phyloP scores from a whole-genome alignment of 768 basidiomycete species.

The Peribolospora kevripleyi region DNA sequence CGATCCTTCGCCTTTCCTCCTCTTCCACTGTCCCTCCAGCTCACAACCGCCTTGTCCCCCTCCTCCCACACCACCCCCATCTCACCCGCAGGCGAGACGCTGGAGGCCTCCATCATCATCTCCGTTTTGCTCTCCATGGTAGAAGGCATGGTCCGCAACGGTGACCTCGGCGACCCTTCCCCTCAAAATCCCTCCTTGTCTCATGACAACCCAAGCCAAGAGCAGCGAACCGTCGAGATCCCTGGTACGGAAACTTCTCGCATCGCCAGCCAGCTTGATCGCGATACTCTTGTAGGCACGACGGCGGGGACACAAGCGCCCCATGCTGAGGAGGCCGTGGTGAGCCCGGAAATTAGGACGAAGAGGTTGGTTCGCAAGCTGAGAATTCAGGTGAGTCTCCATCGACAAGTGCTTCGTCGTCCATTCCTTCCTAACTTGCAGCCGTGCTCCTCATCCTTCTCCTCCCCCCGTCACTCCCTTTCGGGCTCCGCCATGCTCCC shows the following conservation, averaged over 20 bases:
- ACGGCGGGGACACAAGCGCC: not conserved
- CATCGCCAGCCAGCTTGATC: not conserved
- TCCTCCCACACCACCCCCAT: not conserved
- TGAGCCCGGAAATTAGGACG: conserved; percentile 1
- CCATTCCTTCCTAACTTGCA: not conserved
- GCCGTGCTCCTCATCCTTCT: not conserved
- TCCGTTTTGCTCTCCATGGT: conserved; percentile 74
- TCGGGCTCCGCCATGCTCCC: not conserved
- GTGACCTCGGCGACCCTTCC: not conserved
- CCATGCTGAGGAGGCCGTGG: conserved; percentile 1
- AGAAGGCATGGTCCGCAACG: conserved; percentile 19
- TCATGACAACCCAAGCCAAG: not conserved
- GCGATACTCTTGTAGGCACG: not conserved
- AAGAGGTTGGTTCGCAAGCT: conserved; percentile 35
- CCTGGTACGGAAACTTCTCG: not conserved
- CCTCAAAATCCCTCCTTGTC: not conserved
- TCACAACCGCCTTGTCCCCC: not conserved
- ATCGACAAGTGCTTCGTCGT: not conserved
- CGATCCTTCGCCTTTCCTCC: not conserved
- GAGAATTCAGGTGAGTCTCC: conserved; percentile 21
- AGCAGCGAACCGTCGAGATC: not conserved
- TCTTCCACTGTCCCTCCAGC: not conserved
- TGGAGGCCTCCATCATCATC: conserved; percentile 79
- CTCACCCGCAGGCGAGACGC: conserved; percentile 31
- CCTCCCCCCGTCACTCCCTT: not conserved